Evolutionary conservation across 192 early-diverging fungal species (phyloP).

Genomic region (Coemansia sp.): DNA sequence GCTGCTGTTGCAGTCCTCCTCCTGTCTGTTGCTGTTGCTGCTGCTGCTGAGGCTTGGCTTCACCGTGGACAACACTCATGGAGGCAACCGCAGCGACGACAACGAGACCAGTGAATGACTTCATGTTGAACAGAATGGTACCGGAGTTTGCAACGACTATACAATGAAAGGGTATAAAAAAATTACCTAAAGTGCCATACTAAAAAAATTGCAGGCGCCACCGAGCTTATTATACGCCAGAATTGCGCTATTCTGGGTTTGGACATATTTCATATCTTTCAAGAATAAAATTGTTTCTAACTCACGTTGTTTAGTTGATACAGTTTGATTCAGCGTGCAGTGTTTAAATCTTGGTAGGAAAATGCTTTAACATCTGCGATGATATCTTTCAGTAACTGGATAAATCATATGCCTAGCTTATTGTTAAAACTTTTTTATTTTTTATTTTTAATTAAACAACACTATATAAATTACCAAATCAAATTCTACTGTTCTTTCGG

Average conservation of each 20-base stretch:
- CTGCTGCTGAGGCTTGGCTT: background rate
- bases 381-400: too few species aligned
- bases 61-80: background rate
- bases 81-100: background rate
- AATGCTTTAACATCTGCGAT: too few species aligned
- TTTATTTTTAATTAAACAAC: too few species aligned
- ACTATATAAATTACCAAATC: too few species aligned
- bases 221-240: background rate
- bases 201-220: background rate
- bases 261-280: too few species aligned
- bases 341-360: too few species aligned
- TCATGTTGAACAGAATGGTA: background rate
- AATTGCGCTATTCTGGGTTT: too few species aligned
- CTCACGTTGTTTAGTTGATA: background rate
- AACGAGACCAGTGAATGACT: background rate
- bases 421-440: too few species aligned
- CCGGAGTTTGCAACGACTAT: background rate
- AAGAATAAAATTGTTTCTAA: background rate
- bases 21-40: background rate
- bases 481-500: too few species aligned
- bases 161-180: background rate
- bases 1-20: background rate
- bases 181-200: background rate
- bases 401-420: too few species aligned
- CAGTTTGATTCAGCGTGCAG: too few species aligned